Conservation (phyloP, 352 stramenopile genomes). For the Phytophthora kernoviae region DNA sequence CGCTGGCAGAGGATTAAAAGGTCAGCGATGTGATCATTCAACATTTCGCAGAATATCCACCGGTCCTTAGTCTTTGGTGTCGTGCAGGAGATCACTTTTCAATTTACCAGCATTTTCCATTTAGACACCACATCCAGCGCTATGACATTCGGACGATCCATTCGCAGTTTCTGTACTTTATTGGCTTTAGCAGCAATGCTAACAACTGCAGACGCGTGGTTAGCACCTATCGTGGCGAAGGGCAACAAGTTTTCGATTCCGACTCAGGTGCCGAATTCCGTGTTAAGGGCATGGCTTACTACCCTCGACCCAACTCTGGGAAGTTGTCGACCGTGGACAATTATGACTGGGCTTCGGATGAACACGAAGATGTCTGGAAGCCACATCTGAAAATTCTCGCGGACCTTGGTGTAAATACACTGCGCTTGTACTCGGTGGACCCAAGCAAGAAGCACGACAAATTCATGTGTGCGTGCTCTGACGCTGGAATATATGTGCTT, state of each 20-base stretch:
- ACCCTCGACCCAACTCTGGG: conserved; percentile 50
- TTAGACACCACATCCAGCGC: too few relatives aligned
- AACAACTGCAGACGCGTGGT: conserved; percentile 25
- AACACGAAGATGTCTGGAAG: conserved; percentile 45
- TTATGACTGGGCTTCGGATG: conserved; percentile 52
- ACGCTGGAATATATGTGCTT: conserved; percentile 61
- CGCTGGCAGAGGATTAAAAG: background rate
- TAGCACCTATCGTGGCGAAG: conserved; percentile 33
- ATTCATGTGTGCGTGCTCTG: conserved; percentile 55
- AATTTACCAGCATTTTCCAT: background rate
- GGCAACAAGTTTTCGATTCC: conserved; percentile 80
- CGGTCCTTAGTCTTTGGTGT: background rate
- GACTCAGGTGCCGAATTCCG: conserved; percentile 51
- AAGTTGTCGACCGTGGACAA: conserved; percentile 39
- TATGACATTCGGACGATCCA: background rate
- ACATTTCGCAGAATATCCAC: background rate
- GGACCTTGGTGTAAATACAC: conserved; percentile 44
- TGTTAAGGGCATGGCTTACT: conserved; percentile 56
- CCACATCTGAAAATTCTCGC: conserved; percentile 40
- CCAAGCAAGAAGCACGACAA: conserved; percentile 54
- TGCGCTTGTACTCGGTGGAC: conserved; percentile 53
- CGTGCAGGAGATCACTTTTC: background rate
- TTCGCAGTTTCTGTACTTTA: background rate
- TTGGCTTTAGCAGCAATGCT: background rate
- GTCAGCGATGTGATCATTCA: background rate